phyloP scores from a whole-genome alignment of 306 rosid species.

The Carpinus viminea region DNA sequence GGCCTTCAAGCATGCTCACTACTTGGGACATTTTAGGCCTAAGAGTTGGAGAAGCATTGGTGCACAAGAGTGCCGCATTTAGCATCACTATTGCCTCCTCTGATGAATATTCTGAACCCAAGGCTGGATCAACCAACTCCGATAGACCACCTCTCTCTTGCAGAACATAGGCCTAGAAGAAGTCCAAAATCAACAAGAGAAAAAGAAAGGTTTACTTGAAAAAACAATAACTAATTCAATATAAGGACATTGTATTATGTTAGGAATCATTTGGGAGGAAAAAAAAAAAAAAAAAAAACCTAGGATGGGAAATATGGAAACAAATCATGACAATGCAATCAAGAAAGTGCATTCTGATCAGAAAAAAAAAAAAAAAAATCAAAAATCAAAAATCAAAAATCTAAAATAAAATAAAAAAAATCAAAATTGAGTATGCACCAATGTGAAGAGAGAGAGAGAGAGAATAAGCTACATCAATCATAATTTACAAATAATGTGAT shows the following conservation, averaged over 20 bases:
- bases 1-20: constrained; percentile 95
- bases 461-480: neutral
- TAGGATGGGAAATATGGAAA: neutral
- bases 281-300: neutral
- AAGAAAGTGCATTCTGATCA: neutral
- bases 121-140: constrained; percentile 86
- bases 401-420: no score
- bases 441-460: neutral
- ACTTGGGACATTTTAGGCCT: constrained; percentile 87
- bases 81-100: constrained; percentile 81
- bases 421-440: neutral
- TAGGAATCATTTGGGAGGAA: constrained; percentile 1
- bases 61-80: constrained; percentile 84
- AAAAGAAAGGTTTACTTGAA: neutral
- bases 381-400: no score
- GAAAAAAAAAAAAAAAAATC: neutral
- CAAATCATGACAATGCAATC: neutral
- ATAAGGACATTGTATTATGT: neutral
- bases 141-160: constrained; percentile 84
- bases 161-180: constrained; percentile 79
- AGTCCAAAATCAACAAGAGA: constrained; percentile 29
- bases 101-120: constrained; percentile 70
- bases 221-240: neutral
- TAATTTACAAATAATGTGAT: neutral
- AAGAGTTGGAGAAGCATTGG: constrained; percentile 93